Percentiles rank a stretch among this genome's conserved stretches.
These are phyloP conservation scores for Grigorovia jiainica DNA, from an alignment of 805 yeast species.

Conservation along the genomic window DNA sequence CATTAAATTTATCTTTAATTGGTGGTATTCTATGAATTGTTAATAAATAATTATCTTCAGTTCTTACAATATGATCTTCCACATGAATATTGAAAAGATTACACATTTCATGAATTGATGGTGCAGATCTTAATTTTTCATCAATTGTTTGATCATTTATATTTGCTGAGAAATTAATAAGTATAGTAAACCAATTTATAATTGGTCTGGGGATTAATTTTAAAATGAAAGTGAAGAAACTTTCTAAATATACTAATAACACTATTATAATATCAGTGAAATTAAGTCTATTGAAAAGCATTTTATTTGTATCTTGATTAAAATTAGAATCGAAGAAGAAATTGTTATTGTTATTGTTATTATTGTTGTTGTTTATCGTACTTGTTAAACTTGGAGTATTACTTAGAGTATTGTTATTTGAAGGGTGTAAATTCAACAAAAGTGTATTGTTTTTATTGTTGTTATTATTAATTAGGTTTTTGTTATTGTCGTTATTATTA, in stretches of 20 bases:
- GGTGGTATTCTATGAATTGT: conserved; percentile 65
- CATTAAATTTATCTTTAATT: conserved; percentile 17
- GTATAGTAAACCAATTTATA: conserved; percentile 29
- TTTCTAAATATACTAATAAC: conserved; percentile 41
- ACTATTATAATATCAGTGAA: conserved; percentile 43
- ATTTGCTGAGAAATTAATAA: conserved; percentile 14
- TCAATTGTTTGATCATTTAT: conserved; percentile 14
- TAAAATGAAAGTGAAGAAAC: conserved; percentile 36
- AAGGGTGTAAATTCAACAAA: no score
- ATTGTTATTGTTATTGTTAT: no score
- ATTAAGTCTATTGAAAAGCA: conserved; percentile 29
- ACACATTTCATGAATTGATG: conserved; percentile 57
- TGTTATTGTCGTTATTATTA: no score
- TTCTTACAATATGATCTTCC: conserved; percentile 69
- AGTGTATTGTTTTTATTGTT: no score
- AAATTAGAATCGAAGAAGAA: no score
- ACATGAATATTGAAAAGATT: conserved; percentile 55
- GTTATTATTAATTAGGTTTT: no score
- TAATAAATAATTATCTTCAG: conserved; percentile 67
- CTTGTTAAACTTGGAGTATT: no score
- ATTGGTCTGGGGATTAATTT: conserved; percentile 36
- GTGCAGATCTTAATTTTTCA: conserved; percentile 28
- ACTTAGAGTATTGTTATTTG: no score
- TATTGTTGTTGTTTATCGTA: no score
- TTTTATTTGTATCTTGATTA: neutral